A percentile compares a stretch with the other conserved stretches of the same genome.
Evolutionary conservation across 192 early-diverging fungal species (phyloP).

Genomic region (Linnemannia elongata): DNA sequence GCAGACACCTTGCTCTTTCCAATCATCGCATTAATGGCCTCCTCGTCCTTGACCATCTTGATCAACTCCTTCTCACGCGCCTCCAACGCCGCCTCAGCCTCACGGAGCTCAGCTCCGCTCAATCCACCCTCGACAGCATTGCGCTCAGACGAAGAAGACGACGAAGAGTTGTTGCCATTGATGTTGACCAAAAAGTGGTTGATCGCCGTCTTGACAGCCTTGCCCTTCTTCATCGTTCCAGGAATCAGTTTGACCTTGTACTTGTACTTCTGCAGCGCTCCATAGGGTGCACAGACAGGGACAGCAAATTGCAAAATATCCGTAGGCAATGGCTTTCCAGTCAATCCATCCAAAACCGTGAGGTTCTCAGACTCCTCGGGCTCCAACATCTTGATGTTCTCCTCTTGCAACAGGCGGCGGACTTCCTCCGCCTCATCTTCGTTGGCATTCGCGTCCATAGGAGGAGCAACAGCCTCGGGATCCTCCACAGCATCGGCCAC

Average conservation of each 20-base stretch:
- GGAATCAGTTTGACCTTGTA: constrained; percentile 96
- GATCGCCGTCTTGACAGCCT: constrained; percentile 67
- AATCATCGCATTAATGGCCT: constrained; percentile 85
- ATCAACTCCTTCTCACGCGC: constrained; percentile 84
- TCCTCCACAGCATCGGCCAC: background rate
- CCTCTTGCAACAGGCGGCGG: constrained; percentile 68
- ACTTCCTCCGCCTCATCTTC: constrained; percentile 62
- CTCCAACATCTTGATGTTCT: constrained; percentile 70
- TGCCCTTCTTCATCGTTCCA: constrained; percentile 92
- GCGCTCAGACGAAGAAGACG: constrained; percentile 25
- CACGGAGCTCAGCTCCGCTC: constrained; percentile 57
- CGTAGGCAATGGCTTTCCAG: constrained; percentile 78
- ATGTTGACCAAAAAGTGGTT: constrained; percentile 51
- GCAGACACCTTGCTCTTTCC: constrained; percentile 90
- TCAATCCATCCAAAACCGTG: constrained; percentile 84
- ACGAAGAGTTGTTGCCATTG: constrained; percentile 8
- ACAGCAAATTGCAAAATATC: constrained; percentile 90
- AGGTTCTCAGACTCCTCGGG: constrained; percentile 67
- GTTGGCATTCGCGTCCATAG: constrained; percentile 18
- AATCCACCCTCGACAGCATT: constrained; percentile 37
- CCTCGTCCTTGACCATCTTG: constrained; percentile 86
- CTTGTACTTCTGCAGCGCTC: constrained; percentile 86
- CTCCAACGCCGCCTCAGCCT: constrained; percentile 45
- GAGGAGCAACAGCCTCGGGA: constrained; percentile 14
- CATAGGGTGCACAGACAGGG: constrained; percentile 95